Evolutionary conservation across 2,329 filamentous ascomycete genomes (phyloP).

Genomic region (Stagonosporopsis cucurbitacearum): DNA sequence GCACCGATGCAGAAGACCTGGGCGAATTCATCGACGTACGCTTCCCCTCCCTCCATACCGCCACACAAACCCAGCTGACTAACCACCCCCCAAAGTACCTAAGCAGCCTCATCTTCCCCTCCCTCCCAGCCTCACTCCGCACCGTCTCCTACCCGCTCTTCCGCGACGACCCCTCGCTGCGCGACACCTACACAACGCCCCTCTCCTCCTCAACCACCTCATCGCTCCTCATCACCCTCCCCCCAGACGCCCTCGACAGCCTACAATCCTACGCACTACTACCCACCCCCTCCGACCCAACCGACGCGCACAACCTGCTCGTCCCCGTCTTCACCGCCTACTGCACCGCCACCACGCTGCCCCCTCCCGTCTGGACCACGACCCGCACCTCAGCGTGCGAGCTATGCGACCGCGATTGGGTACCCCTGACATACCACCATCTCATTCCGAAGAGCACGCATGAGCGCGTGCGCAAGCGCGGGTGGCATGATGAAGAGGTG

Average conservation of each 20-base stretch:
- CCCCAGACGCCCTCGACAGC: slow-evolving; percentile 69
- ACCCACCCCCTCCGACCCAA: slow-evolving; percentile 46
- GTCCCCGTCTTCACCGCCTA: slow-evolving; percentile 69
- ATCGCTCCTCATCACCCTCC: slow-evolving; percentile 59
- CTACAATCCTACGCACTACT: slow-evolving; percentile 72
- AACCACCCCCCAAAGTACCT: slow-evolving; percentile 68
- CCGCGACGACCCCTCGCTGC: slow-evolving; percentile 58
- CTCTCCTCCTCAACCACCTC: slow-evolving; percentile 60
- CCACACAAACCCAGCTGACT: slow-evolving; percentile 1
- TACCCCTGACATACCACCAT: slow-evolving; percentile 83
- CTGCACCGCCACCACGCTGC: slow-evolving; percentile 61
- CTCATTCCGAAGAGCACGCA: slow-evolving; percentile 81
- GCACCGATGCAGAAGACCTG: slow-evolving; percentile 67
- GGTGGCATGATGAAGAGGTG: slow-evolving; percentile 78
- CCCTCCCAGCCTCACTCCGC: slow-evolving; percentile 67
- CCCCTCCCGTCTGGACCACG: slow-evolving; percentile 68
- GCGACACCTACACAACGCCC: slow-evolving; percentile 64
- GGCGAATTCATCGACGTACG: slow-evolving; percentile 76
- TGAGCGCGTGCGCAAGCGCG: slow-evolving; percentile 75
- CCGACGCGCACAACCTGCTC: slow-evolving; percentile 62
- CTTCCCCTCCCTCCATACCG: not conserved
- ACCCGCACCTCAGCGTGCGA: slow-evolving; percentile 70
- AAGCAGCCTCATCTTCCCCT: slow-evolving; percentile 70
- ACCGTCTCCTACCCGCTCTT: slow-evolving; percentile 66
- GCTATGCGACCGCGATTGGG: slow-evolving; percentile 76